These are phyloP conservation scores for Geosmithia putterillii DNA, from an alignment of 2,329 filamentous ascomycete species.

Conservation along the genomic window DNA sequence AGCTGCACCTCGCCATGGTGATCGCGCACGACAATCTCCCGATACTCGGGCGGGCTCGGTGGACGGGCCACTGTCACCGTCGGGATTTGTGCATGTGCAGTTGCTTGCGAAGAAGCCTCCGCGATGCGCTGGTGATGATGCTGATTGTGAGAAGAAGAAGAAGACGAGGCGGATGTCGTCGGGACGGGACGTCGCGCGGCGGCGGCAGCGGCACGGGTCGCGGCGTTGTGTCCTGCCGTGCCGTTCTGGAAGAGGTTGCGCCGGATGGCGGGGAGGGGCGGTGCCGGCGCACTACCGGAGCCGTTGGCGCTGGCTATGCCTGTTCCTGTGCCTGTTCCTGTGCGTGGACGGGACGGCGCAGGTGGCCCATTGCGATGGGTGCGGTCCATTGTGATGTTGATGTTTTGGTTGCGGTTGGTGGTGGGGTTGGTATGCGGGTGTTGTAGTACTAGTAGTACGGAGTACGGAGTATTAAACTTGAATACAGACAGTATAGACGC, in stretches of 20 bases:
- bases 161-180: too few relatives aligned
- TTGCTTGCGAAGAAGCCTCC: too few relatives aligned
- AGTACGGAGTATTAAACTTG: too few relatives aligned
- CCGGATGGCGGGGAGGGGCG: constrained; percentile 11
- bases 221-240: constrained; percentile 23
- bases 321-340: constrained; percentile 1
- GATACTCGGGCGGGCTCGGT: background rate
- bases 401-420: background rate
- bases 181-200: constrained; percentile 13
- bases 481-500: too few relatives aligned
- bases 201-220: constrained; percentile 30
- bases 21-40: constrained; percentile 50
- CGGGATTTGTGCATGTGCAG: too few relatives aligned
- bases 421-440: background rate
- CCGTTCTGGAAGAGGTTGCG: constrained; percentile 44
- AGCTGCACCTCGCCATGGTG: constrained; percentile 51
- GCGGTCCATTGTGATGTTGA: background rate
- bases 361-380: background rate
- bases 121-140: too few relatives aligned
- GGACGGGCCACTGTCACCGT: too few relatives aligned
- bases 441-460: too few relatives aligned
- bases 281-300: constrained; percentile 1
- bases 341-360: background rate
- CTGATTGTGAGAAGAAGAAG: too few relatives aligned
- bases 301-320: background rate